phyloP scores from a whole-genome alignment of 495 filamentous ascomycete species.

The Aspergillus sclerotioniger region DNA sequence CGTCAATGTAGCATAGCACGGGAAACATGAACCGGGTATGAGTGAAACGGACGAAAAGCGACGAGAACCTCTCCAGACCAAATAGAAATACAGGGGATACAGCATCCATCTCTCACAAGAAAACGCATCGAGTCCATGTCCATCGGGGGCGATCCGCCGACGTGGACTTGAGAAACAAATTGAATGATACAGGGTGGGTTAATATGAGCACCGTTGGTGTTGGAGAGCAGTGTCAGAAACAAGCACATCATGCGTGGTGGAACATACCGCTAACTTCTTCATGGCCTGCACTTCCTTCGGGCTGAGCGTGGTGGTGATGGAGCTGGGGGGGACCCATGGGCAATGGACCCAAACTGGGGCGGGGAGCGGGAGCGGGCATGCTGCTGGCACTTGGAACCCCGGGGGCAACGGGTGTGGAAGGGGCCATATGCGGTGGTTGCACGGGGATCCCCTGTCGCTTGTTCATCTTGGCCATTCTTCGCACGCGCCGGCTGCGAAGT shows the following conservation, averaged over 20 bases:
- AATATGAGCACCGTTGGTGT: conserved; percentile 13
- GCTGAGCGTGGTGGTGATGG: conserved; percentile 80
- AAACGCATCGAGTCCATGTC: not conserved
- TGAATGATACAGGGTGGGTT: not conserved
- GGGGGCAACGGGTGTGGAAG: conserved; percentile 50
- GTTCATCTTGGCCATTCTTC: conserved; percentile 93
- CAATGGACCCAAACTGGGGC: conserved; percentile 54
- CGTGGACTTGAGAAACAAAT: not conserved
- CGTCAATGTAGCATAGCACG: conserved; percentile 23
- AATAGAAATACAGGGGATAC: conserved; percentile 26
- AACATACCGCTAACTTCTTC: conserved; percentile 97
- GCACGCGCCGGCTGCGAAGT: conserved; percentile 83
- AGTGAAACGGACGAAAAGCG: conserved; percentile 18
- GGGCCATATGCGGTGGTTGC: conserved; percentile 50
- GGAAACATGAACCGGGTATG: conserved; percentile 31
- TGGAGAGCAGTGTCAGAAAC: conserved; percentile 19
- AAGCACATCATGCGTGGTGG: conserved; percentile 62
- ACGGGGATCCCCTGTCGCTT: conserved; percentile 60
- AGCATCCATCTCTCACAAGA: conserved; percentile 13
- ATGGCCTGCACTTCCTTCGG: conserved; percentile 66
- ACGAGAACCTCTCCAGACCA: conserved; percentile 13
- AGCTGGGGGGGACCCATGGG: conserved; percentile 65
- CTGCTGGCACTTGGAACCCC: conserved; percentile 50
- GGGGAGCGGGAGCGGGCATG: conserved; percentile 46
- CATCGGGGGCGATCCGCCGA: not conserved